These are phyloP conservation scores for Mortierella sp. DNA, from an alignment of 371 early-diverging fungal genomes.

Conservation along the genomic window DNA sequence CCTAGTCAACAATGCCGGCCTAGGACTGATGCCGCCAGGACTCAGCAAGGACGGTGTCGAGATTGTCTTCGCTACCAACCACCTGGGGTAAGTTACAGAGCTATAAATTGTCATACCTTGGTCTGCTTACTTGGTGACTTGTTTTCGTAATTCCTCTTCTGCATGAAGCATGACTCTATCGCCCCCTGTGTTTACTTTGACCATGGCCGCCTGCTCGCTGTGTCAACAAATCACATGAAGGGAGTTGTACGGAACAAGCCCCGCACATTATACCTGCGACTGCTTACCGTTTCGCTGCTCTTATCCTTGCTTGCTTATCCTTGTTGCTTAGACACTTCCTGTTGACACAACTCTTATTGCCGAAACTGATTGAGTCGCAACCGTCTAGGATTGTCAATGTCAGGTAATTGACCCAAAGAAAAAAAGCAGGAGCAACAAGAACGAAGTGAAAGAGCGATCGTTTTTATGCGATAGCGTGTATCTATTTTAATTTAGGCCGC, in stretches of 20 bases:
- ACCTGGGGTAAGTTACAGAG: conserved; percentile 35
- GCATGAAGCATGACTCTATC: not conserved
- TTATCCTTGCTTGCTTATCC: not conserved
- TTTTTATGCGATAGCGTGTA: not conserved
- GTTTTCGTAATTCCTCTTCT: not conserved
- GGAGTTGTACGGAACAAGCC: no score
- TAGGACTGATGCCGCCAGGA: conserved; percentile 27
- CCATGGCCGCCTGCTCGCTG: not conserved
- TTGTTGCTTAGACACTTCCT: conserved; percentile 34
- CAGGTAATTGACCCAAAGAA: conserved; percentile 12
- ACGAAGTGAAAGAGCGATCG: not conserved
- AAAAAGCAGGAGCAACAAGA: not conserved
- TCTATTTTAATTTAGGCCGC: not conserved
- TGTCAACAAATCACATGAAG: not conserved
- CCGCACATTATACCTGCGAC: not conserved
- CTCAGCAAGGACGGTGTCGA: conserved; percentile 51
- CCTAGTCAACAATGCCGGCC: conserved; percentile 47
- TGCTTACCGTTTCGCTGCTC: not conserved
- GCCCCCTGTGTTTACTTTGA: not conserved
- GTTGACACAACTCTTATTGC: conserved; percentile 37
- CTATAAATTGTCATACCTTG: not conserved
- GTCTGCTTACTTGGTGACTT: not conserved
- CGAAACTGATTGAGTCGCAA: conserved; percentile 44
- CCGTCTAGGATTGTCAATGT: conserved; percentile 47
- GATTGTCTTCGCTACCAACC: conserved; percentile 48